Base-by-base conservation (phyloP, 352 stramenopile genomes). In the Globisporangium solare region DNA sequence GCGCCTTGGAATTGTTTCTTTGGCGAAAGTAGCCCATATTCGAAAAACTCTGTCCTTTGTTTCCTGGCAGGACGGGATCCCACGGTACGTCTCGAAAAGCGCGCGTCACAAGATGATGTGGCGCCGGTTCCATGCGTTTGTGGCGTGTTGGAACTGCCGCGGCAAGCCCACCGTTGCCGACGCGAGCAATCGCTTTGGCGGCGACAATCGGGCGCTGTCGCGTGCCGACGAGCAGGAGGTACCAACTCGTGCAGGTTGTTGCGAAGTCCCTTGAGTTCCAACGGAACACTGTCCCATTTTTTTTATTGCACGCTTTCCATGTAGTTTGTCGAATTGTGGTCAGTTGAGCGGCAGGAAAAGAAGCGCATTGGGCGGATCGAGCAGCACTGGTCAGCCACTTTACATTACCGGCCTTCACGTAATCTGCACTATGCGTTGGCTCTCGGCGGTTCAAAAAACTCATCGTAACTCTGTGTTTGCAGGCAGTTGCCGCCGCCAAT, bases 241-340 rank as follows among this genome's bases (percentile, higher is more conserved):
- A 49, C n/a, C 24, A 27, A 5, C 21, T 55, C 13, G 21, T 10
- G n/a, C n/a, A n/a, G n/a, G n/a, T n/a, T n/a, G n/a, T 55, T 14
- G 2, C 31, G 1, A 4, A 48, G 13, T 5, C 5, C 24, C 2
- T 27, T 27, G 2, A 27, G 24, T 27, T 27, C 24, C 2, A 27
- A 27, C 24, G 24, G 24, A 27, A 5, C 24, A 27, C 24, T 5
- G 2, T 5, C 24, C 24, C 24, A 27, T 27, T 27, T 27, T 27
- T 2, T 5, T 27, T 27, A n/a, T n/a, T n/a, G n/a, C 5, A 27
- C 24, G 24, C 24, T 47, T 22, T 47, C 11, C 47, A n/a, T 47
- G 22, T 53, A 92, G 81, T 86, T 83, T 50, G 20, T 74, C 10
- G 73, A 87, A 42, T 64, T 92, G 40, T 92, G 79, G 81, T 83